Evolutionary conservation across 345 rosid species (phyloP).

Genomic region (Euphorbia tirucalli): DNA sequence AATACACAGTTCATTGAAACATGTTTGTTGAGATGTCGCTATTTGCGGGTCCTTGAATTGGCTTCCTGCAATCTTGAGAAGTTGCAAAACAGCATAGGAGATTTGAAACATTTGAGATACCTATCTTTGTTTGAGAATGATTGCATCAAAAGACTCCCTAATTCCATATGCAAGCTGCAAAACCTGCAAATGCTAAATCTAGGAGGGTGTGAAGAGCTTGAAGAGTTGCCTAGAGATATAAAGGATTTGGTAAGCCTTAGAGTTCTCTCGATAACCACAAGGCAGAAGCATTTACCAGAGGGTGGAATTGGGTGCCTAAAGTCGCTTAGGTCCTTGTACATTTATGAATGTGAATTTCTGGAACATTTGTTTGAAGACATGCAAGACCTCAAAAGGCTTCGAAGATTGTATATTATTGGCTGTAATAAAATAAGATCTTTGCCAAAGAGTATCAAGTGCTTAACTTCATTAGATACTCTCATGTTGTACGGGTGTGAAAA

Average conservation of each 20-base stretch:
- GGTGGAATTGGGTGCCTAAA: conserved; percentile 23
- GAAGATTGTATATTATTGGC: not conserved
- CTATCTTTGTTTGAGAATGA: conserved; percentile 22
- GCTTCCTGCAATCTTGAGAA: conserved; percentile 12
- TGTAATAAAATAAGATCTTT: conserved; percentile 1
- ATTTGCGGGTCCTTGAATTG: conserved; percentile 13
- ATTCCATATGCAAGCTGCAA: conserved; percentile 25
- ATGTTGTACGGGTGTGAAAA: not conserved
- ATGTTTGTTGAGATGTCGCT: no score
- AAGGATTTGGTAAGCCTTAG: conserved; percentile 24
- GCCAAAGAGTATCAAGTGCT: not conserved
- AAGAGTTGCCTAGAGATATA: conserved; percentile 24
- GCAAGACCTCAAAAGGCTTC: conserved; percentile 15
- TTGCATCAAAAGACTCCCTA: conserved; percentile 25
- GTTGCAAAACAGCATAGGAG: conserved; percentile 23
- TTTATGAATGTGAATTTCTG: conserved; percentile 18
- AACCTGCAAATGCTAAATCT: conserved; percentile 29
- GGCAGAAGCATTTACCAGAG: no score
- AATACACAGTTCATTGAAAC: no score
- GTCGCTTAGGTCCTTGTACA: conserved; percentile 19
- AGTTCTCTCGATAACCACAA: not conserved
- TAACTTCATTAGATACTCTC: not conserved
- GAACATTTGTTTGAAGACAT: conserved; percentile 20
- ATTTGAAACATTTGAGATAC: conserved; percentile 34
- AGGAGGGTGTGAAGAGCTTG: conserved; percentile 15